A percentile compares a stretch with the other conserved stretches of the same genome.
Conservation (phyloP, 2,329 filamentous ascomycete genomes). For the Aspergillus quadricinctus region DNA sequence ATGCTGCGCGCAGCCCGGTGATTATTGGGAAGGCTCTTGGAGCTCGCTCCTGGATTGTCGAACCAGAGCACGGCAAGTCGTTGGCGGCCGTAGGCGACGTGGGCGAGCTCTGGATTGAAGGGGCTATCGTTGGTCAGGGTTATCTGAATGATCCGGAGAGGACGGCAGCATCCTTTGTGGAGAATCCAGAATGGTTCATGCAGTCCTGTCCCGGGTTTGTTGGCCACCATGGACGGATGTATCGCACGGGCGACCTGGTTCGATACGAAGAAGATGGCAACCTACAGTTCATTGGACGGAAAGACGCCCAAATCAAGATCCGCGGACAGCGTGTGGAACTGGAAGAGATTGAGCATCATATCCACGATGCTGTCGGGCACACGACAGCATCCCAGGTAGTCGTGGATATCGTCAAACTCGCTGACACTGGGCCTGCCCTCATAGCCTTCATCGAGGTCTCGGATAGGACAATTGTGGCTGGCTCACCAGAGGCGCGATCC, state of each 20-base stretch:
- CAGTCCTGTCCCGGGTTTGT: slow-evolving; percentile 36
- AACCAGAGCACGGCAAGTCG: slow-evolving; percentile 19
- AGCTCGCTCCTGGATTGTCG: slow-evolving; percentile 23
- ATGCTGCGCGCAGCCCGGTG: too few species aligned
- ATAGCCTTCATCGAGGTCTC: too few species aligned
- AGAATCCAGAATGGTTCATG: slow-evolving; percentile 10
- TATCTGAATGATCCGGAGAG: slow-evolving; percentile 32
- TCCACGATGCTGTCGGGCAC: too few species aligned
- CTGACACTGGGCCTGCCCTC: too few species aligned
- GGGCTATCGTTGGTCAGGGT: slow-evolving; percentile 15
- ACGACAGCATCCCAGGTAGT: too few species aligned
- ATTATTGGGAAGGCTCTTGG: slow-evolving; percentile 18
- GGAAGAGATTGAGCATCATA: slow-evolving; percentile 39
- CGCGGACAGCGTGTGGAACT: slow-evolving; percentile 58
- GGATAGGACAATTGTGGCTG: too few species aligned
- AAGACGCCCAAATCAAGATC: slow-evolving; percentile 59
- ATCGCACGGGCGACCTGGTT: slow-evolving; percentile 18
- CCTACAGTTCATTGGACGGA: slow-evolving; percentile 46
- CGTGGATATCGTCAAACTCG: too few species aligned
- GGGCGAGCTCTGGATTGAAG: slow-evolving; percentile 31
- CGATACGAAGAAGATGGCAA: slow-evolving; percentile 23
- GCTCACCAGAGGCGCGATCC: too few species aligned
- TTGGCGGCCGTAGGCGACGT: slow-evolving; percentile 18
- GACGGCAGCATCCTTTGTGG: slow-evolving; percentile 24
- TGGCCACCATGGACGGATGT: slow-evolving; percentile 17